These are phyloP conservation scores for Aureobasidium vineae DNA, from an alignment of 2,329 filamentous ascomycete species.

Conservation along the genomic window DNA sequence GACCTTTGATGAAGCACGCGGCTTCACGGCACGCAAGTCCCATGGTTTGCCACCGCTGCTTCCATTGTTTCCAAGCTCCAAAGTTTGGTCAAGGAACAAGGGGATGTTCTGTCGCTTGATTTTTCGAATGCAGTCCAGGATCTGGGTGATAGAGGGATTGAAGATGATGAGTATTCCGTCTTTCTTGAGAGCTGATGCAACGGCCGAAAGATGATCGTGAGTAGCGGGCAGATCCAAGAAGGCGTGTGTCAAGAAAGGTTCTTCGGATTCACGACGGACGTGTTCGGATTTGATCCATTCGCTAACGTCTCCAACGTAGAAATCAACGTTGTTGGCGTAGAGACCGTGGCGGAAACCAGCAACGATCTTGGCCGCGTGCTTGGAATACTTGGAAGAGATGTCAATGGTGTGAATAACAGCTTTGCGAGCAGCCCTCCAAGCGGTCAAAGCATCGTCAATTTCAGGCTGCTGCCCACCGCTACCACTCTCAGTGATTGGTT, in stretches of 20 bases:
- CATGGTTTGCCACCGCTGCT: constrained; percentile 59
- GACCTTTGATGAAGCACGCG: constrained; percentile 36
- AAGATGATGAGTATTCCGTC: constrained; percentile 69
- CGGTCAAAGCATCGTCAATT: constrained; percentile 30
- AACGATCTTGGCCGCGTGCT: constrained; percentile 63
- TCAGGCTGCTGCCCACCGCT: constrained; percentile 30
- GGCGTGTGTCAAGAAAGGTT: constrained; percentile 68
- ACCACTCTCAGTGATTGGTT: constrained; percentile 34
- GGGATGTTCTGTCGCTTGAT: constrained; percentile 57
- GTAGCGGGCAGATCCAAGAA: constrained; percentile 71
- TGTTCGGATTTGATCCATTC: constrained; percentile 60
- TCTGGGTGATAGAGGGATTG: constrained; percentile 75
- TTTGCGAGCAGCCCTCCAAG: constrained; percentile 51
- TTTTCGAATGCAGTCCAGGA: constrained; percentile 60
- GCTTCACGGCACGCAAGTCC: constrained; percentile 58
- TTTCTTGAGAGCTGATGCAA: constrained; percentile 59
- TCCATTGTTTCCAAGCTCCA: constrained; percentile 56
- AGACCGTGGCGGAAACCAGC: constrained; percentile 66
- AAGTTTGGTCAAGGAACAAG: constrained; percentile 57
- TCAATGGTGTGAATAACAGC: constrained; percentile 77
- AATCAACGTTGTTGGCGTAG: constrained; percentile 69
- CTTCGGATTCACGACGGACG: constrained; percentile 37
- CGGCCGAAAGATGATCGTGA: constrained; percentile 51
- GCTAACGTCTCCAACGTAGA: constrained; percentile 66
- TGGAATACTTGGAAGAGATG: constrained; percentile 59